Conservation (phyloP, 2,329 filamentous ascomycete species). For the Massarina eburnea region DNA sequence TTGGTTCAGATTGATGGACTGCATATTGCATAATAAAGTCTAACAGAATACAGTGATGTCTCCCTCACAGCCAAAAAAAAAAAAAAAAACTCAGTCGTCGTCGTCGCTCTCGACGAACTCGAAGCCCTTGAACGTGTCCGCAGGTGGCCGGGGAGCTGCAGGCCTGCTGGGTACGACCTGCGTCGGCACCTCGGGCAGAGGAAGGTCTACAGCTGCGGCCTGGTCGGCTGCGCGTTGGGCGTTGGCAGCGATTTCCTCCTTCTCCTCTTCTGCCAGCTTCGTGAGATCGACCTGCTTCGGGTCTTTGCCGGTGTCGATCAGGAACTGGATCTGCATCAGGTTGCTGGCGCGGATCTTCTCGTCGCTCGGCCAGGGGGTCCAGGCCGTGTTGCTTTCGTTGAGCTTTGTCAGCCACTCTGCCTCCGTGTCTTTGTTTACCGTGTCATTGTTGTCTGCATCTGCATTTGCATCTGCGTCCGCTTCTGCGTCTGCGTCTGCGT, state of each 20-base stretch:
- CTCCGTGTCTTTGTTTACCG: conserved; percentile 26
- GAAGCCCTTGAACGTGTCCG: conserved; percentile 8
- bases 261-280: conserved; percentile 9
- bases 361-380: conserved; percentile 76
- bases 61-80: no score
- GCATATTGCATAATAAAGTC: no score
- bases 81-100: no score
- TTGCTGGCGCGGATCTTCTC: conserved; percentile 69
- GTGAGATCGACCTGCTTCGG: conserved; percentile 37
- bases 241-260: conserved; percentile 8
- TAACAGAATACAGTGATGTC: no score
- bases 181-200: not conserved
- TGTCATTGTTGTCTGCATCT: conserved; percentile 7
- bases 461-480: conserved; percentile 24
- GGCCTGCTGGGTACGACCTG: not conserved
- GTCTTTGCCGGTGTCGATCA: conserved; percentile 64
- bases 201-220: not conserved
- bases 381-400: conserved; percentile 43
- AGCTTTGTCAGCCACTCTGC: conserved; percentile 39
- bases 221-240: conserved; percentile 4
- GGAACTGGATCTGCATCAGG: conserved; percentile 61
- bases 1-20: no score
- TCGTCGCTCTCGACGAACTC: conserved; percentile 7
- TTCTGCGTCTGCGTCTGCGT: conserved; percentile 31
- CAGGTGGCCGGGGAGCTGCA: conserved; percentile 1